phyloP scores from a whole-genome alignment of 768 basidiomycete species.

The Lenzites betulinus region DNA sequence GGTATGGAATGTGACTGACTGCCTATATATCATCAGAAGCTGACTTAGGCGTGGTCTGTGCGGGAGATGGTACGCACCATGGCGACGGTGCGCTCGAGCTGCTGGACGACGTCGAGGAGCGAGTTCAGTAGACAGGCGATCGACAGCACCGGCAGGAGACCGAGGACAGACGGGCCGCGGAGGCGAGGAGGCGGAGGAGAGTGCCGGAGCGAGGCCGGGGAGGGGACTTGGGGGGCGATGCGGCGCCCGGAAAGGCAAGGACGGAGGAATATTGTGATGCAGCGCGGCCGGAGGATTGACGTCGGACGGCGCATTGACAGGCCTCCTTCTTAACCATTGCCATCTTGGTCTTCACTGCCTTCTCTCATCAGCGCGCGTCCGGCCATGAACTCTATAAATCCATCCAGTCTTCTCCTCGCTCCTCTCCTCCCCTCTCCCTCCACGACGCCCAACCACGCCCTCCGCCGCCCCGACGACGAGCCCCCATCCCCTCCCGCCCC shows the following conservation, averaged over 20 bases:
- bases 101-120: too few relatives aligned
- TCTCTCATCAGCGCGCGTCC: conserved; percentile 22
- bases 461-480: conserved; percentile 3
- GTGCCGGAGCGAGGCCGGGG: not conserved
- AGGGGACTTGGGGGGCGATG: not conserved
- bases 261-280: not conserved
- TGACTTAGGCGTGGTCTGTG: not conserved
- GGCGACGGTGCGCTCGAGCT: too few relatives aligned
- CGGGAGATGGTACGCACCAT: conserved; percentile 27
- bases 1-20: conserved; percentile 94
- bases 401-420: conserved; percentile 12
- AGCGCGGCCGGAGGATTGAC: conserved; percentile 14
- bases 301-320: conserved; percentile 1
- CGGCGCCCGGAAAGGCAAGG: not conserved
- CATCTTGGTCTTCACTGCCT: conserved; percentile 20
- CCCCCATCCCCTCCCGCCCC: conserved; percentile 14
- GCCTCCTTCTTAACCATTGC: conserved; percentile 12
- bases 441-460: conserved; percentile 26
- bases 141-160: not conserved
- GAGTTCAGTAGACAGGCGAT: too few relatives aligned
- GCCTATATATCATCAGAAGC: conserved; percentile 48
- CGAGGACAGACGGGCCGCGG: conserved; percentile 3
- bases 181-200: conserved; percentile 11
- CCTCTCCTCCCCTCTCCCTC: conserved; percentile 20
- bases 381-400: conserved; percentile 23